Percentiles rank a stretch among this genome's conserved stretches.
phyloP scores from a whole-genome alignment of 805 yeast genomes.

The Maudiozyma barnettii region DNA sequence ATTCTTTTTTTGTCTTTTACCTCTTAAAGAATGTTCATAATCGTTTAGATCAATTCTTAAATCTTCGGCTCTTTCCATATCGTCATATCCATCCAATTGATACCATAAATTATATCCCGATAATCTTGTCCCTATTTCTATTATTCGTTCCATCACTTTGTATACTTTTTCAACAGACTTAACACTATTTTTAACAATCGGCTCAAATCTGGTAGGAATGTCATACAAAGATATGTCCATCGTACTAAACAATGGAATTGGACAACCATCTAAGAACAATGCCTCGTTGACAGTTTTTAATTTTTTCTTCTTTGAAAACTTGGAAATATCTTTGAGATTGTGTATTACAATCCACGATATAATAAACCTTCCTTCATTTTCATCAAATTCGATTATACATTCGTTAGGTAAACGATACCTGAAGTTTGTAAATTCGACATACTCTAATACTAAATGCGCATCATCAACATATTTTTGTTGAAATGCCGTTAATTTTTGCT shows the following conservation, averaged over 20 bases:
- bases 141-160: conserved; percentile 48
- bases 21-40: conserved; percentile 39
- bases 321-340: conserved; percentile 22
- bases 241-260: conserved; percentile 41
- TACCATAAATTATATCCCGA: conserved; percentile 70
- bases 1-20: conserved; percentile 24
- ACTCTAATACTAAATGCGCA: conserved; percentile 78
- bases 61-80: conserved; percentile 55
- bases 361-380: conserved; percentile 20
- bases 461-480: conserved; percentile 60
- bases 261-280: conserved; percentile 30
- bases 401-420: conserved; percentile 71
- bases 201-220: conserved; percentile 57
- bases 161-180: conserved; percentile 47
- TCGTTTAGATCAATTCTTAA: conserved; percentile 47
- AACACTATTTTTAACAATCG: conserved; percentile 59
- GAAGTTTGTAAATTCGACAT: conserved; percentile 64
- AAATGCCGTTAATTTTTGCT: conserved; percentile 52
- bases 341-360: conserved; percentile 30
- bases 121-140: conserved; percentile 51
- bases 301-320: conserved; percentile 15
- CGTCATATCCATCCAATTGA: conserved; percentile 67
- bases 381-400: conserved; percentile 52
- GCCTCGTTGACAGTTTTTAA: conserved; percentile 10
- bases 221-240: conserved; percentile 55